Evolutionary conservation across 768 basidiomycete genomes (phyloP).

Genomic region (Suillus plorans): DNA sequence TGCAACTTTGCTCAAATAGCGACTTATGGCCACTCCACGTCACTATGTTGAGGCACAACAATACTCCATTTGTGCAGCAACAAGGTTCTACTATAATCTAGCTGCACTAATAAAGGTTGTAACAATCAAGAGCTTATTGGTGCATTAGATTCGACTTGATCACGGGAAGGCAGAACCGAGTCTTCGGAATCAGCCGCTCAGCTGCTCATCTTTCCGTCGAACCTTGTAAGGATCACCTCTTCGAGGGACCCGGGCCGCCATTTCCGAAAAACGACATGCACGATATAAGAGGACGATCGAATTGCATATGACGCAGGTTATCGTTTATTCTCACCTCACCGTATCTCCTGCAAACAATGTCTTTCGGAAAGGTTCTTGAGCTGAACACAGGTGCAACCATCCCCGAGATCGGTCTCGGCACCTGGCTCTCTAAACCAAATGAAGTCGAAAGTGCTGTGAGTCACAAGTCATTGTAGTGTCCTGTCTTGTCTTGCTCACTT

Average conservation of each 20-base stretch:
- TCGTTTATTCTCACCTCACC: background rate
- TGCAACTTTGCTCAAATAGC: background rate
- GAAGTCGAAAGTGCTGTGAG: constrained; percentile 74
- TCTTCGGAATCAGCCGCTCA: background rate
- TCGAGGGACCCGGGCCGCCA: background rate
- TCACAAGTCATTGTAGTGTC: background rate
- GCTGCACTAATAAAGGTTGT: background rate
- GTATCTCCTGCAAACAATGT: constrained; percentile 32
- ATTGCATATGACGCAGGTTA: background rate
- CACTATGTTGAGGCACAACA: background rate
- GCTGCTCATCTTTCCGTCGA: background rate
- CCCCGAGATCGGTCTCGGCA: constrained; percentile 81
- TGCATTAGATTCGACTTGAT: background rate
- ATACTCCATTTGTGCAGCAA: background rate
- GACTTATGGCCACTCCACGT: background rate
- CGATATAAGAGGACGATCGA: constrained; percentile 3
- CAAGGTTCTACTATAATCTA: background rate
- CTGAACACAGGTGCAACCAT: constrained; percentile 52
- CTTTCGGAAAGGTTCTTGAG: constrained; percentile 36
- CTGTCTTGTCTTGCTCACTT: background rate
- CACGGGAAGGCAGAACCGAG: background rate
- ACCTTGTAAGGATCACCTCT: background rate
- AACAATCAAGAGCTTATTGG: background rate
- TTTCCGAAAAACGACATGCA: background rate
- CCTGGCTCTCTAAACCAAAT: constrained; percentile 73